These are phyloP conservation scores for Mucor indicus DNA, from an alignment of 371 early-diverging fungal genomes.

Conservation along the genomic window DNA sequence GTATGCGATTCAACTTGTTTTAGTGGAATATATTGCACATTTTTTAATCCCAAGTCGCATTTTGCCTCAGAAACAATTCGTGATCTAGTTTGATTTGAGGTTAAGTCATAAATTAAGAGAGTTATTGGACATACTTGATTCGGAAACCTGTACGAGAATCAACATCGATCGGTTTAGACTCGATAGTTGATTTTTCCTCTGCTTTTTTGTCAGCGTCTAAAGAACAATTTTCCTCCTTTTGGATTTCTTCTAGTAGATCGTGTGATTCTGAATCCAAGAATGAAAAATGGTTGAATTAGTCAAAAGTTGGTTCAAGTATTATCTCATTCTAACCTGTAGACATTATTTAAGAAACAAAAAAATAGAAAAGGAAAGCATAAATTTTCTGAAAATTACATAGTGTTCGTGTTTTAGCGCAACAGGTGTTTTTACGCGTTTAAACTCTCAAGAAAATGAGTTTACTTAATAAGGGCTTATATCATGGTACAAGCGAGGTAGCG, in stretches of 20 bases:
- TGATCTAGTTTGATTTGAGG: constrained; percentile 1
- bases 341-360: no score
- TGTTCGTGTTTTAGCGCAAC: no score
- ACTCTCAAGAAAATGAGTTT: no score
- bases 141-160: constrained; percentile 14
- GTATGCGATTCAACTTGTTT: constrained; percentile 7
- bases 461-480: no score
- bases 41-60: constrained; percentile 10
- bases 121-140: constrained; percentile 2
- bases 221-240: neutral
- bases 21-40: constrained; percentile 14
- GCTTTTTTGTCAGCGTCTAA: neutral
- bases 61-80: constrained; percentile 7
- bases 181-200: neutral
- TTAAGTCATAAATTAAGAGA: neutral
- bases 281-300: no score
- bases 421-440: no score
- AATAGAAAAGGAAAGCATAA: no score
- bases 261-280: no score
- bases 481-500: no score
- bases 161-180: constrained; percentile 1
- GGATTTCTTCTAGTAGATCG: neutral
- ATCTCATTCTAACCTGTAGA: no score
- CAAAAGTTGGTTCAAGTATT: no score
- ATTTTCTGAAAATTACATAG: no score